Percentiles rank a stretch among this genome's conserved stretches.
Conservation (phyloP, 2,329 filamentous ascomycete species). For the Hymenoscyphus occultus region DNA sequence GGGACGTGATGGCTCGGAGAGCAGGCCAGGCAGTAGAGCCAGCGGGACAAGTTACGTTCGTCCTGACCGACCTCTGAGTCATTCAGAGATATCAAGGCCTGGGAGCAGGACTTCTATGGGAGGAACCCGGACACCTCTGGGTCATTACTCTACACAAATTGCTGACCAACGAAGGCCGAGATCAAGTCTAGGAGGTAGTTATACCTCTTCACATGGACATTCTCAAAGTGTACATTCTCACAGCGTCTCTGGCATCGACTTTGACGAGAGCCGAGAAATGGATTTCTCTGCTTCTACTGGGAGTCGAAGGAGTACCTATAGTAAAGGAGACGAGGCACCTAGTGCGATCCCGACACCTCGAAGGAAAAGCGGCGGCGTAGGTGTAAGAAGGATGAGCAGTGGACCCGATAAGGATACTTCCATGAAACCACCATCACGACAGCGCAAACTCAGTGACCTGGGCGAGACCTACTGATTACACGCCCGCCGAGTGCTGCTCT, state of each 20-base stretch:
- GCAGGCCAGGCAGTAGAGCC: constrained; percentile 33
- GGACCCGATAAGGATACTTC: constrained; percentile 30
- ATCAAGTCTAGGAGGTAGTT: constrained; percentile 35
- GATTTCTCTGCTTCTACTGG: constrained; percentile 29
- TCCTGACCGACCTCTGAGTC: constrained; percentile 32
- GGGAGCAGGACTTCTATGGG: constrained; percentile 34
- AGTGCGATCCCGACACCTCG: constrained; percentile 51
- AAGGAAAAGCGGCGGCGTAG: constrained; percentile 47
- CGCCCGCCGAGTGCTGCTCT: neutral
- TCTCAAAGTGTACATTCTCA: constrained; percentile 31
- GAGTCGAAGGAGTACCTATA: constrained; percentile 43
- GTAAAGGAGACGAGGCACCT: constrained; percentile 40
- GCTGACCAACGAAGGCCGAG: constrained; percentile 35
- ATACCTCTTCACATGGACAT: constrained; percentile 31
- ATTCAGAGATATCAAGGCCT: constrained; percentile 33
- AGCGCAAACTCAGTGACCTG: constrained; percentile 50
- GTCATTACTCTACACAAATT: constrained; percentile 34
- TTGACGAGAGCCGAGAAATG: constrained; percentile 31
- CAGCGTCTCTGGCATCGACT: constrained; percentile 35
- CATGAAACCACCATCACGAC: constrained; percentile 31
- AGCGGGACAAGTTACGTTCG: constrained; percentile 31
- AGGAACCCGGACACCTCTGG: constrained; percentile 36
- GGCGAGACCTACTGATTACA: constrained; percentile 53
- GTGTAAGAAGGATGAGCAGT: constrained; percentile 30
- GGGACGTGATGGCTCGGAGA: constrained; percentile 37